Evolutionary conservation across 768 basidiomycete species (phyloP).

Genomic region (Sporobolomyces phaffii): DNA sequence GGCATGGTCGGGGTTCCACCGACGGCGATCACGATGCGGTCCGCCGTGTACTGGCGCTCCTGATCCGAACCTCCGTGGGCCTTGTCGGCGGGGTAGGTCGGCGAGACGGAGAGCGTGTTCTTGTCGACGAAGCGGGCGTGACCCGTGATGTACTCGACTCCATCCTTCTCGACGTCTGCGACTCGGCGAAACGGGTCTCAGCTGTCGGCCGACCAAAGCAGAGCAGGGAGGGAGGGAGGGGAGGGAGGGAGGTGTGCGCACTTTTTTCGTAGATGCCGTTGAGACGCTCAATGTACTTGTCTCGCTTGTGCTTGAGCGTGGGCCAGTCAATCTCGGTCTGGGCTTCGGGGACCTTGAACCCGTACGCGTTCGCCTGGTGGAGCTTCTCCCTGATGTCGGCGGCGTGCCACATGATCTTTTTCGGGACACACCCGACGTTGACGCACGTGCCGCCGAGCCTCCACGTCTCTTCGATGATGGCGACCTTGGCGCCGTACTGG

Average conservation of each 20-base stretch:
- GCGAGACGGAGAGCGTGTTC: slow-evolving; percentile 65
- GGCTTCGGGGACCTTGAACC: slow-evolving; percentile 48
- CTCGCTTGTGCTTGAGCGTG: slow-evolving; percentile 83
- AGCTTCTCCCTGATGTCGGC: slow-evolving; percentile 82
- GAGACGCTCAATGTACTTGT: slow-evolving; percentile 83
- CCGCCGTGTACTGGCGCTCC: slow-evolving; percentile 66
- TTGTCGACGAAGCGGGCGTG: slow-evolving; percentile 65
- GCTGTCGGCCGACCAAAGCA: background rate
- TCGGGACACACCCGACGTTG: slow-evolving; percentile 89
- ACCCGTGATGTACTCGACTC: slow-evolving; percentile 80
- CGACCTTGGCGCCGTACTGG: slow-evolving; percentile 85
- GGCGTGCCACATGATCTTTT: slow-evolving; percentile 99
- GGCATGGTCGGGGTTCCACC: slow-evolving; percentile 81
- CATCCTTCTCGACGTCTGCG: slow-evolving; percentile 67
- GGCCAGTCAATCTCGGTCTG: slow-evolving; percentile 70
- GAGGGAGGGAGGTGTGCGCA: too few relatives aligned
- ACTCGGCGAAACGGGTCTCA: background rate
- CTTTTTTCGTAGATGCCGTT: slow-evolving; percentile 85
- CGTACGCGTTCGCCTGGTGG: slow-evolving; percentile 61
- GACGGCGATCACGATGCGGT: slow-evolving; percentile 74
- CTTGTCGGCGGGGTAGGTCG: slow-evolving; percentile 36
- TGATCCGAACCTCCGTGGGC: slow-evolving; percentile 52
- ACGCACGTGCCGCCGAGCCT: slow-evolving; percentile 70
- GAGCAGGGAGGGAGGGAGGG: background rate
- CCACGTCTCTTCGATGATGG: slow-evolving; percentile 70